Percentiles rank a stretch among this genome's conserved stretches.
Evolutionary conservation across 2,329 filamentous ascomycete genomes (phyloP).

Genomic region (Cladosporium phlei): DNA sequence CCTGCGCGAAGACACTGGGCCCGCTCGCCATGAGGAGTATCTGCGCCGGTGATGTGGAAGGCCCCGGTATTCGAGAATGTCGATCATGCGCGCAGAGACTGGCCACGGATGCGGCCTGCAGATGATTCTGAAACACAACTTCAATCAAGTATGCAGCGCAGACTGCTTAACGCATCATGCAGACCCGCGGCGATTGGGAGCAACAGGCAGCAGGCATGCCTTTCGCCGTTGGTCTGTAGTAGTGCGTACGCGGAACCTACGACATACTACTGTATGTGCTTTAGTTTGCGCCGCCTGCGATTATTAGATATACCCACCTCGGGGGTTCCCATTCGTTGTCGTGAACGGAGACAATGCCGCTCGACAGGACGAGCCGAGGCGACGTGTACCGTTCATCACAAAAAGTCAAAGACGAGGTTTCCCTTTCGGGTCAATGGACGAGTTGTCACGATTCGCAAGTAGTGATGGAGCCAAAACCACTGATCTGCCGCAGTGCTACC

Average conservation of each 20-base stretch:
- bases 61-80: constrained; percentile 14
- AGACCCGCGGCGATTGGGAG: not conserved
- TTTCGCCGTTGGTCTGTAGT: too few relatives aligned
- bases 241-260: too few relatives aligned
- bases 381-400: too few relatives aligned
- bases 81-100: constrained; percentile 10
- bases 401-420: not conserved
- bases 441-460: not conserved
- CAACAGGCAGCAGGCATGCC: not conserved
- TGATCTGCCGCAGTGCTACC: constrained; percentile 8
- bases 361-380: constrained; percentile 2
- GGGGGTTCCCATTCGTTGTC: too few relatives aligned
- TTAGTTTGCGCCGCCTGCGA: too few relatives aligned
- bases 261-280: too few relatives aligned
- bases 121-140: constrained; percentile 8
- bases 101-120: constrained; percentile 12
- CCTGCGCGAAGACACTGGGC: constrained; percentile 14
- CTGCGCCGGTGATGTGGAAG: constrained; percentile 20
- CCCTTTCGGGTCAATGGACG: constrained; percentile 11
- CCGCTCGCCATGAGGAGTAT: constrained; percentile 21
- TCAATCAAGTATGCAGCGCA: not conserved
- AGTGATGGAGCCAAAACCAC: too few relatives aligned
- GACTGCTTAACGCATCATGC: constrained; percentile 7
- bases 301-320: too few relatives aligned
- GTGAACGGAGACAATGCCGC: not conserved